Percentiles rank a stretch among this genome's conserved stretches.
phyloP scores from a whole-genome alignment of 148 eudicot species.

The Tetragonia tetragonoides region DNA sequence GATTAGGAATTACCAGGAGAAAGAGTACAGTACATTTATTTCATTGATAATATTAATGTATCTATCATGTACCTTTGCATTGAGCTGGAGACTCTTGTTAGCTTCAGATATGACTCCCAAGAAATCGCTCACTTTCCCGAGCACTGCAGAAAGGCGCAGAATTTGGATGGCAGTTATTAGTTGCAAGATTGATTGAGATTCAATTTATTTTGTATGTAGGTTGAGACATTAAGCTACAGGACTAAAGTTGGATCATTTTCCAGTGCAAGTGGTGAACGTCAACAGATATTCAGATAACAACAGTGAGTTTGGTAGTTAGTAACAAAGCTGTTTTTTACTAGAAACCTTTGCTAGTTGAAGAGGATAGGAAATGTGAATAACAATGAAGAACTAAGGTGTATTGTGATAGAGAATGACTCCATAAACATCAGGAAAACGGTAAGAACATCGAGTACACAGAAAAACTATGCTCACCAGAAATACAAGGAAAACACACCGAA shows the following conservation, averaged over 20 bases:
- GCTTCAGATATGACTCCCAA: constrained; percentile 75
- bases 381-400: too few species aligned
- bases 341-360: background rate
- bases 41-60: constrained; percentile 14
- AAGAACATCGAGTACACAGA: too few species aligned
- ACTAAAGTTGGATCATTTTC: background rate
- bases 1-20: background rate
- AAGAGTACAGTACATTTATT: background rate
- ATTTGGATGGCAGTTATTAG: background rate
- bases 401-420: too few species aligned
- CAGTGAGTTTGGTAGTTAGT: background rate
- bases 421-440: too few species aligned
- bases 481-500: background rate
- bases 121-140: constrained; percentile 69
- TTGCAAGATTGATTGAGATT: background rate
- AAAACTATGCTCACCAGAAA: too few species aligned
- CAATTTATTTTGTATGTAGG: background rate
- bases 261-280: background rate
- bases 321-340: background rate
- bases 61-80: constrained; percentile 66
- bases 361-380: too few species aligned
- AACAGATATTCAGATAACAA: background rate
- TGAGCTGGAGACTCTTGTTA: constrained; percentile 56
- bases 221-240: background rate
- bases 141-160: constrained; percentile 41